phyloP scores from a whole-genome alignment of 257 asterid species.

The Ballota nigra region DNA sequence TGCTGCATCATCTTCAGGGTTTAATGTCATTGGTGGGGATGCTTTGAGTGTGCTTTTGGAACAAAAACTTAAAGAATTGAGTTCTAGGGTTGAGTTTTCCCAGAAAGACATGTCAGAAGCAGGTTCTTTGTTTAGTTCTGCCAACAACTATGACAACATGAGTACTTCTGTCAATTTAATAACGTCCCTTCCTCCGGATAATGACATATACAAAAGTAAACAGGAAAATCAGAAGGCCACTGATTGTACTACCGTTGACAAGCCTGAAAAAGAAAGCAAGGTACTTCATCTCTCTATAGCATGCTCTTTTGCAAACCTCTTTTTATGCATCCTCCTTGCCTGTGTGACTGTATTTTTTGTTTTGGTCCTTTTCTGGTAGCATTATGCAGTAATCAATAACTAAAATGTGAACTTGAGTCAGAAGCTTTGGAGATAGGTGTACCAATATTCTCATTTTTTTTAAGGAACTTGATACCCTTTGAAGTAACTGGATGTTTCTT shows the following conservation, averaged over 20 bases:
- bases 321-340: slow-evolving; percentile 3
- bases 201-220: slow-evolving; percentile 32
- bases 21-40: slow-evolving; percentile 59
- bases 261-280: slow-evolving; percentile 43
- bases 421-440: not conserved
- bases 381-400: not conserved
- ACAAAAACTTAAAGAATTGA: slow-evolving; percentile 80
- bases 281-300: slow-evolving; percentile 35
- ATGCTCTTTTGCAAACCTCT: not conserved
- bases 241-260: slow-evolving; percentile 38
- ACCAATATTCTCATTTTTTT: not conserved
- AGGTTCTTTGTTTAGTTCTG: slow-evolving; percentile 38
- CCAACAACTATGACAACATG: slow-evolving; percentile 32
- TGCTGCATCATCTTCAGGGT: slow-evolving; percentile 46
- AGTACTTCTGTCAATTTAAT: slow-evolving; percentile 26
- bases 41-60: slow-evolving; percentile 87
- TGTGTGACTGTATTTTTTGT: not conserved
- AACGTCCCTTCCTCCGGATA: slow-evolving; percentile 29
- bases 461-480: slow-evolving; percentile 5
- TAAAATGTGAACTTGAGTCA: not conserved
- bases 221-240: slow-evolving; percentile 31
- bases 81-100: slow-evolving; percentile 67
- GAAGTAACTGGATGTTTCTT: slow-evolving; percentile 3
- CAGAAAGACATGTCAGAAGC: slow-evolving; percentile 46
- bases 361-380: not conserved